Conservation (phyloP, 2,329 filamentous ascomycete genomes). For the Diaporthe ilicicola region DNA sequence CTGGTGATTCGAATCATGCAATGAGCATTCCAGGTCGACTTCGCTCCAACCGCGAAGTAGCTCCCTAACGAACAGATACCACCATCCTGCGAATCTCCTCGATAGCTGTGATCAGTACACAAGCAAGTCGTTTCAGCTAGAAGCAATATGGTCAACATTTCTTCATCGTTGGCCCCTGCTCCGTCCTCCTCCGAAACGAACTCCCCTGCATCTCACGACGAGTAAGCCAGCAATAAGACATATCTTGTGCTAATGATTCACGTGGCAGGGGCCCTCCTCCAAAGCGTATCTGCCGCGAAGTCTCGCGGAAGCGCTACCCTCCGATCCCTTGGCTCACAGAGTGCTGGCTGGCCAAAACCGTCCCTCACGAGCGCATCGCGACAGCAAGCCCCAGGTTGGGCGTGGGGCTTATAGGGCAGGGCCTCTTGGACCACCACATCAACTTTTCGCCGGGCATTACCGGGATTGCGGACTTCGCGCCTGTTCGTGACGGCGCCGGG, state of each 20-base stretch:
- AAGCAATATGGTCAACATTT: conserved; percentile 11
- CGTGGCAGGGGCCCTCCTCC: conserved; percentile 1
- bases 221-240: neutral
- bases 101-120: neutral
- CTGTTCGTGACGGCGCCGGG: conserved; percentile 37
- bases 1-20: neutral
- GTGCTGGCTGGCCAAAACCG: conserved; percentile 35
- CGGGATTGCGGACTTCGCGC: conserved; percentile 39
- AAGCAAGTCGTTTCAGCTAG: neutral
- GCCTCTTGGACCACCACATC: conserved; percentile 43
- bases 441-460: conserved; percentile 40
- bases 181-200: neutral
- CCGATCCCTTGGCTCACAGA: conserved; percentile 37
- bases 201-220: neutral
- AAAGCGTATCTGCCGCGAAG: conserved; percentile 9
- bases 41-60: neutral
- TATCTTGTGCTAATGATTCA: neutral
- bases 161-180: conserved; percentile 1
- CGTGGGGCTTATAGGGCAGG: conserved; percentile 39
- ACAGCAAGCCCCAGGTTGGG: conserved; percentile 38
- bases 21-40: neutral
- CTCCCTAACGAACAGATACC: neutral
- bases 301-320: conserved; percentile 31
- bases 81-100: neutral
- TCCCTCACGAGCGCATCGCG: conserved; percentile 43